Conservation (phyloP, 805 yeast species). For the Barnettozyma vustinii region DNA sequence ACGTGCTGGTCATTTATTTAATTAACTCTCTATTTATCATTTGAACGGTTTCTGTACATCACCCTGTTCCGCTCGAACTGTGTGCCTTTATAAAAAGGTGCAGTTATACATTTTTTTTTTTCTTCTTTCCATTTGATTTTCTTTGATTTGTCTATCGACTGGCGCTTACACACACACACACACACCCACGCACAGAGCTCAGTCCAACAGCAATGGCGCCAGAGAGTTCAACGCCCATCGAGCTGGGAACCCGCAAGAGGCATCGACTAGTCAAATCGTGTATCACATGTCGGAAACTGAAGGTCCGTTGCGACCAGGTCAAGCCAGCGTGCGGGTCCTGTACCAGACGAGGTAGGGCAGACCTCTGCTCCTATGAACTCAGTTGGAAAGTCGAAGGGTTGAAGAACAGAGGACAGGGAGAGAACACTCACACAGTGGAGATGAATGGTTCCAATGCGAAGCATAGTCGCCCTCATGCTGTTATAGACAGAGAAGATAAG, state of each 20-base stretch:
- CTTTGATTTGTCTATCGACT: too few species aligned
- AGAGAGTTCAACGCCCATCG: not conserved
- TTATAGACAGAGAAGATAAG: not conserved
- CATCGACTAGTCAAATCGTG: slow-evolving; percentile 17
- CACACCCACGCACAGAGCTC: not conserved
- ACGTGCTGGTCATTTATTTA: not conserved
- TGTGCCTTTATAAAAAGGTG: too few species aligned
- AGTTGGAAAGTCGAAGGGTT: slow-evolving; percentile 16
- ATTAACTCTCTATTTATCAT: not conserved
- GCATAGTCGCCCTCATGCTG: not conserved
- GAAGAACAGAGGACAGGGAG: not conserved
- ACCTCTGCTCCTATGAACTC: slow-evolving; percentile 19
- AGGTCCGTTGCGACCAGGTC: slow-evolving; percentile 24
- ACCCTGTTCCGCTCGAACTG: too few species aligned
- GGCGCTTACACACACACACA: not conserved
- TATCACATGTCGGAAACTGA: slow-evolving; percentile 21
- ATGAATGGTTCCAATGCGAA: not conserved
- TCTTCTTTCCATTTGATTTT: too few species aligned
- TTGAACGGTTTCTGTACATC: not conserved
- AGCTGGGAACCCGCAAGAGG: not conserved
- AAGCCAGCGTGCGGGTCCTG: slow-evolving; percentile 24
- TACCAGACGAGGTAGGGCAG: slow-evolving; percentile 12
- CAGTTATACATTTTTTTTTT: not conserved
- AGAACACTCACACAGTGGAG: not conserved
- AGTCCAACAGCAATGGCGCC: not conserved